These are phyloP conservation scores for Pisolithus sp. DNA, from an alignment of 768 basidiomycete genomes.

Conservation along the genomic window DNA sequence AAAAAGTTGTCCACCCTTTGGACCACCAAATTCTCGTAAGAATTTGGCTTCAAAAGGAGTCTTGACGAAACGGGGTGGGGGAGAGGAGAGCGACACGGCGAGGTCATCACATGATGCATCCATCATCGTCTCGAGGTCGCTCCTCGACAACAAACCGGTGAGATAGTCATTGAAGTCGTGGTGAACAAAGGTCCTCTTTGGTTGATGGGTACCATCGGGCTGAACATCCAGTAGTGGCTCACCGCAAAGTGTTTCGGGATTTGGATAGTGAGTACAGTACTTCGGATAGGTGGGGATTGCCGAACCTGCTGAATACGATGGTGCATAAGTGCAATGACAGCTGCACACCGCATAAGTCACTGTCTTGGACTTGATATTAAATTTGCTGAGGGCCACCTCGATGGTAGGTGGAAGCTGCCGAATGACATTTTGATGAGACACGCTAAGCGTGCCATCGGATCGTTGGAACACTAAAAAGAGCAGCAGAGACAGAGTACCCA, in stretches of 20 bases:
- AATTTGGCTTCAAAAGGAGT: constrained; percentile 8
- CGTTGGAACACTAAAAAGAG: background rate
- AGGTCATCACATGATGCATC: too few species aligned
- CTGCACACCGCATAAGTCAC: too few species aligned
- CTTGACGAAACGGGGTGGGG: background rate
- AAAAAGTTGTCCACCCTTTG: background rate
- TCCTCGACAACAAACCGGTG: background rate
- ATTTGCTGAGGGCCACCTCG: background rate
- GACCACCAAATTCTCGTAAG: constrained; percentile 6
- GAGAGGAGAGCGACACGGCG: background rate
- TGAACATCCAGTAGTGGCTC: background rate
- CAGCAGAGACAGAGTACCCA: background rate
- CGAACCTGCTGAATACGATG: too few species aligned
- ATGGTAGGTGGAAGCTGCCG: background rate
- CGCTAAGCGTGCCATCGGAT: background rate
- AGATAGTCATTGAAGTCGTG: constrained; percentile 4
- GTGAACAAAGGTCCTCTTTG: constrained; percentile 1
- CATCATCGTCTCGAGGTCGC: background rate
- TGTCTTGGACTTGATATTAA: too few species aligned
- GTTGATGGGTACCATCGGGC: background rate
- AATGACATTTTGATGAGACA: background rate
- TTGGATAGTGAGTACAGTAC: background rate
- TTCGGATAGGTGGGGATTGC: too few species aligned
- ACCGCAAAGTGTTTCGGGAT: background rate
- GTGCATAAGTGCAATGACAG: too few species aligned